These are phyloP conservation scores for Lodderomyces orthopsilosis DNA, from an alignment of 1,139 yeast genomes.

Conservation along the genomic window DNA sequence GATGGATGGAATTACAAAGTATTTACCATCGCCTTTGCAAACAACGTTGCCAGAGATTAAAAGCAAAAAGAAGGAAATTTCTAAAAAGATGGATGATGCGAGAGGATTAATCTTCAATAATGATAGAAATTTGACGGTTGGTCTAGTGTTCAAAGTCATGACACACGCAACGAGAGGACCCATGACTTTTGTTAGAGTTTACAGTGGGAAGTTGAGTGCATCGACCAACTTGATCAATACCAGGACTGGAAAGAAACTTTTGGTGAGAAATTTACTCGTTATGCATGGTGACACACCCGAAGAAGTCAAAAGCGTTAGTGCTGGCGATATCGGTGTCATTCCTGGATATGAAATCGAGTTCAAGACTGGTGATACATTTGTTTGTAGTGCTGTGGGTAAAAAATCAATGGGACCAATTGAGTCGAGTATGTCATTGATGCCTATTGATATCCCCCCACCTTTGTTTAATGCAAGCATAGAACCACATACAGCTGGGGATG, in stretches of 20 bases:
- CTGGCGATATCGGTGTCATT: conserved; percentile 92
- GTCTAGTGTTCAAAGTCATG: conserved; percentile 87
- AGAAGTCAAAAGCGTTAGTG: conserved; percentile 56
- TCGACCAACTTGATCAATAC: conserved; percentile 67
- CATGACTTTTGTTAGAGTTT: conserved; percentile 84
- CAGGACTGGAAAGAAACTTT: conserved; percentile 63
- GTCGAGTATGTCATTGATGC: conserved; percentile 55
- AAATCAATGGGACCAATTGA: conserved; percentile 54
- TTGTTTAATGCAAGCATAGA: conserved; percentile 85
- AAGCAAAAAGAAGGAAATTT: conserved; percentile 15
- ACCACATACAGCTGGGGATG: conserved; percentile 82
- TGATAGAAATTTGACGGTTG: conserved; percentile 62
- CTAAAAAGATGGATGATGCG: conserved; percentile 37
- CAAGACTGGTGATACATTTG: conserved; percentile 86
- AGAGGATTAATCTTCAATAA: conserved; percentile 54
- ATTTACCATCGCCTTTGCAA: conserved; percentile 81
- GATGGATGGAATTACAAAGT: conserved; percentile 75
- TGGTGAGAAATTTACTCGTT: conserved; percentile 63
- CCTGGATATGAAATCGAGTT: conserved; percentile 69
- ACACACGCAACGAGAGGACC: conserved; percentile 82
- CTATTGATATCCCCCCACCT: conserved; percentile 87
- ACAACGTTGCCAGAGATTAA: conserved; percentile 53
- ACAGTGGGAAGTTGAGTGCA: conserved; percentile 70
- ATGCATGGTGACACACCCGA: conserved; percentile 90
- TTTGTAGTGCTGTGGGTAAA: conserved; percentile 47